These are phyloP conservation scores for Diversispora epigaea DNA, from an alignment of 192 early-diverging fungal genomes.

Conservation along the genomic window DNA sequence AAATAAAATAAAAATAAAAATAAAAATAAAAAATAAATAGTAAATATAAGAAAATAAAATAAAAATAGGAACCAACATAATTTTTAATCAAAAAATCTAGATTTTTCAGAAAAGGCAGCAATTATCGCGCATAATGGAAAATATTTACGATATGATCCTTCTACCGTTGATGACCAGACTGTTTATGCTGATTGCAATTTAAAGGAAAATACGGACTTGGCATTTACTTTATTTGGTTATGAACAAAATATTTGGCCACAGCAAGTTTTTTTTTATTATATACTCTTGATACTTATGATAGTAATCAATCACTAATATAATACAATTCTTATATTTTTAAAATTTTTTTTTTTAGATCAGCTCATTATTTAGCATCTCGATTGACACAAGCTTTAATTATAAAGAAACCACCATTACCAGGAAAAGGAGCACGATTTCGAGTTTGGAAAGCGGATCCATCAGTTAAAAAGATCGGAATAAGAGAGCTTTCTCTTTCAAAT, in stretches of 20 bases:
- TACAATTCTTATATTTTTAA: background rate
- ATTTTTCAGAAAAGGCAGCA: background rate
- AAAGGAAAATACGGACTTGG: background rate
- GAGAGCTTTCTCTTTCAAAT: background rate
- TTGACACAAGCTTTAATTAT: background rate
- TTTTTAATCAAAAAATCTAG: background rate
- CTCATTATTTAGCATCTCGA: constrained; percentile 18
- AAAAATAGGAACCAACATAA: background rate
- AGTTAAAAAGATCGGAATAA: background rate
- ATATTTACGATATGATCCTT: background rate
- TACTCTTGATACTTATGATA: background rate
- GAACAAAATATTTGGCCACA: constrained; percentile 16
- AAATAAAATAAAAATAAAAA: background rate
- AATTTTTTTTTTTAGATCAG: background rate
- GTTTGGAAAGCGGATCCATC: constrained; percentile 12
- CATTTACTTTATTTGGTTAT: background rate
- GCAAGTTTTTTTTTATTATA: background rate
- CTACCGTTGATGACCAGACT: background rate
- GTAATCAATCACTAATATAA: background rate
- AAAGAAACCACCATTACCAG: background rate
- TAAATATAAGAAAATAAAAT: background rate
- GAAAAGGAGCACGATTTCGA: background rate
- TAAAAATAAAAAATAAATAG: background rate
- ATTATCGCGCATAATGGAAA: background rate
- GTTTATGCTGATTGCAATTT: background rate